These are phyloP conservation scores for Teratosphaeria epicoccoides DNA, from an alignment of 2,329 filamentous ascomycete genomes.

Conservation along the genomic window DNA sequence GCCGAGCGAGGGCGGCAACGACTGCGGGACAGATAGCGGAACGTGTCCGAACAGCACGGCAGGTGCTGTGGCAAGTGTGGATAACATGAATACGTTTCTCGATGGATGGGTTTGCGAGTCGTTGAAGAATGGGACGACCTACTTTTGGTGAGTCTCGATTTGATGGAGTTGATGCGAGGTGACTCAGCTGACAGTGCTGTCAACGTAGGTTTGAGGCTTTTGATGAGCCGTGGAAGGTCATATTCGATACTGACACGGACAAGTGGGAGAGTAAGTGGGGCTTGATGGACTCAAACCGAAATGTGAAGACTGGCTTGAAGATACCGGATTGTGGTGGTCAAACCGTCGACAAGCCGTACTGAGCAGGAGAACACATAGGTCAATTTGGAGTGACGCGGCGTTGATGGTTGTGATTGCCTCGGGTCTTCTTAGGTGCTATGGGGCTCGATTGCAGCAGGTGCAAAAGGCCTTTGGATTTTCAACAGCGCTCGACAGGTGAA, in stretches of 20 bases:
- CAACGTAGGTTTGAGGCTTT: conserved; percentile 68
- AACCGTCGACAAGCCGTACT: conserved; percentile 31
- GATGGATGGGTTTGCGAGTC: conserved; percentile 72
- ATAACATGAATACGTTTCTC: conserved; percentile 79
- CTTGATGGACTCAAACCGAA: conserved; percentile 72
- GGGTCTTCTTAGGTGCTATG: too few relatives aligned
- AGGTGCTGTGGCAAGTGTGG: conserved; percentile 68
- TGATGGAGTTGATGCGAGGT: background rate
- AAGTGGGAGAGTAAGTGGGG: conserved; percentile 97
- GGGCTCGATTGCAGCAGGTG: too few relatives aligned
- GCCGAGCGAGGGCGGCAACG: conserved; percentile 71
- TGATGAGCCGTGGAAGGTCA: conserved; percentile 88
- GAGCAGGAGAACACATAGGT: background rate
- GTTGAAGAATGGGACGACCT: conserved; percentile 72
- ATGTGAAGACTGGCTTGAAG: conserved; percentile 70
- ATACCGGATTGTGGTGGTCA: conserved; percentile 81
- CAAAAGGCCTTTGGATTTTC: too few relatives aligned
- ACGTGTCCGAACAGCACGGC: conserved; percentile 41
- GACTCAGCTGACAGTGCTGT: background rate
- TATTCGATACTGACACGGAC: conserved; percentile 52
- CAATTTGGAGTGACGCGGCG: too few relatives aligned
- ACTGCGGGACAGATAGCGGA: conserved; percentile 49
- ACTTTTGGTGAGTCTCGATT: conserved; percentile 62
- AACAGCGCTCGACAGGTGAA: too few relatives aligned
- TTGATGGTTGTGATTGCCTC: too few relatives aligned